phyloP scores from a whole-genome alignment of 495 filamentous ascomycete species.

The Apiosordaria backusii region DNA sequence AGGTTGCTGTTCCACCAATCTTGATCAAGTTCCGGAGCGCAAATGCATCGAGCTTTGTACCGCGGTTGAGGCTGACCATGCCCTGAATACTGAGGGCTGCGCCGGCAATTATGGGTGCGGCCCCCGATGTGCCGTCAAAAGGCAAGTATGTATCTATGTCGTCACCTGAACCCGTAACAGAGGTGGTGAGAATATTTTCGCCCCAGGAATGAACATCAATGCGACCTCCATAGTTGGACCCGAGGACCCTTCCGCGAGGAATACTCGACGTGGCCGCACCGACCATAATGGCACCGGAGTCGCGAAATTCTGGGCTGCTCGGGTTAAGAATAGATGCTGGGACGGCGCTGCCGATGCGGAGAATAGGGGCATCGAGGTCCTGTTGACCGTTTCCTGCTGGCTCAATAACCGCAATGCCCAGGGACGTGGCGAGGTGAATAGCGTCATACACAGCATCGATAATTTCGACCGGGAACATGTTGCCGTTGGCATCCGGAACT shows the following conservation, averaged over 20 bases:
- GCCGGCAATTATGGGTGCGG: conserved; percentile 14
- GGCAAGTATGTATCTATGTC: background rate
- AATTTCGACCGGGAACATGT: conserved; percentile 15
- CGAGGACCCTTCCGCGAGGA: conserved; percentile 1
- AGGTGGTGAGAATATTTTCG: conserved; percentile 12
- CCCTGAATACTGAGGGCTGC: conserved; percentile 16
- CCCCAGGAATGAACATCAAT: conserved; percentile 19
- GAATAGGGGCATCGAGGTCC: conserved; percentile 3
- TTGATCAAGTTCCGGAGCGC: conserved; percentile 9
- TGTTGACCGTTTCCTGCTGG: conserved; percentile 11
- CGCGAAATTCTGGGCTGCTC: conserved; percentile 7
- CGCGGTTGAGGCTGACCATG: conserved; percentile 9
- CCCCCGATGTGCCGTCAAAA: conserved; percentile 17
- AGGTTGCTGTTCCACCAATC: conserved; percentile 4
- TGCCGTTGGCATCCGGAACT: background rate
- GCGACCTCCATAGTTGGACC: conserved; percentile 12
- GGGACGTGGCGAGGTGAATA: conserved; percentile 10
- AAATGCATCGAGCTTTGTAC: conserved; percentile 8
- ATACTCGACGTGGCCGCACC: background rate
- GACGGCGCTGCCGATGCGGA: background rate
- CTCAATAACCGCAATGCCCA: conserved; percentile 16
- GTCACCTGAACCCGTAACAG: background rate
- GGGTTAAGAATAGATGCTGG: background rate
- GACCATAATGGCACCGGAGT: conserved; percentile 13
- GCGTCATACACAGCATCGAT: conserved; percentile 13